Percentiles rank a stretch among this genome's conserved stretches.
Conservation (phyloP, 1,284 basidiomycete genomes). For the Boletus mariae region DNA sequence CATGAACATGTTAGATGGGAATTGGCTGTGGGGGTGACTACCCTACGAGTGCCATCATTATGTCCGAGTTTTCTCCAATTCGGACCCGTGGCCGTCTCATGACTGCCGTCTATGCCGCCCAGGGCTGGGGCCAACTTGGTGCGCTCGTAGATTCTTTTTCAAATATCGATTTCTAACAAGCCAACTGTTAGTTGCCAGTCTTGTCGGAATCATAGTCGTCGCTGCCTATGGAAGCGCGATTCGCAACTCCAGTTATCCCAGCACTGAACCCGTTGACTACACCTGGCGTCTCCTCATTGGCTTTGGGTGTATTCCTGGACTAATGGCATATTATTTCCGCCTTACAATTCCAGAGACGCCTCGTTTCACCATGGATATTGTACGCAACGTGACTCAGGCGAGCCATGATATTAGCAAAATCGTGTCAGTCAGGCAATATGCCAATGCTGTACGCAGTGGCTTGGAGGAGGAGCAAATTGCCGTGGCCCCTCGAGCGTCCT, state of each 20-base stretch:
- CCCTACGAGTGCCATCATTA: conserved; percentile 46
- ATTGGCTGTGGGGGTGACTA: conserved; percentile 50
- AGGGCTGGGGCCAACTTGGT: conserved; percentile 56
- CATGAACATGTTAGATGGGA: conserved; percentile 20
- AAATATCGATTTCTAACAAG: conserved; percentile 7
- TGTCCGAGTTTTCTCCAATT: conserved; percentile 62
- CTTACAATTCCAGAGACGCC: conserved; percentile 58
- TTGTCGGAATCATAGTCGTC: conserved; percentile 47
- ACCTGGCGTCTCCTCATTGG: conserved; percentile 46
- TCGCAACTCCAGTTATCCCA: conserved; percentile 30
- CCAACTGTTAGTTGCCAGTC: conserved; percentile 25
- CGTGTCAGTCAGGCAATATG: conserved; percentile 35
- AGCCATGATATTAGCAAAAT: conserved; percentile 49
- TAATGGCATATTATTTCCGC: conserved; percentile 50
- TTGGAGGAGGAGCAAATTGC: conserved; percentile 35
- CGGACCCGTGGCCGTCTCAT: conserved; percentile 55
- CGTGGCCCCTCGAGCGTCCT: conserved; percentile 44
- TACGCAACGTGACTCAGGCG: conserved; percentile 58
- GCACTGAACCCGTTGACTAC: conserved; percentile 35
- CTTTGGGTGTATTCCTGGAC: conserved; percentile 34
- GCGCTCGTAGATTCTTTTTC: conserved; percentile 18
- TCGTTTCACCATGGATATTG: conserved; percentile 71
- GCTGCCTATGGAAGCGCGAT: conserved; percentile 17
- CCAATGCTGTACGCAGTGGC: conserved; percentile 35
- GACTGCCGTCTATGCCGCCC: conserved; percentile 51